Percentiles rank a stretch among this genome's conserved stretches.
Evolutionary conservation across 225 moss, liverwort and hornwort genomes (phyloP).

Genomic region (Climacium dendroides): DNA sequence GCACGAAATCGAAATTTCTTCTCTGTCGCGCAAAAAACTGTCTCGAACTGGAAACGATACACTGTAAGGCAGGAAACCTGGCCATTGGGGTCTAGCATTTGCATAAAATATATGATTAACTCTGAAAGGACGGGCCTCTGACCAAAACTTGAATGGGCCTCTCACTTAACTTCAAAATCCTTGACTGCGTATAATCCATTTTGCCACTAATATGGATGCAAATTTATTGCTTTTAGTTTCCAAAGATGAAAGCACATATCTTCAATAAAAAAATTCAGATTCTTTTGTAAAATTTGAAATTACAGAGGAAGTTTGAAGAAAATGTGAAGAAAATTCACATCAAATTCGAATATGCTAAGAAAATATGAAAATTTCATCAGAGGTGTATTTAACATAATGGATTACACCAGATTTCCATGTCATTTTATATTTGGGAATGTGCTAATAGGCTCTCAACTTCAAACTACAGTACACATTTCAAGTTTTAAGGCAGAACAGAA

Average conservation of each 20-base stretch:
- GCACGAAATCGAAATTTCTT: not conserved
- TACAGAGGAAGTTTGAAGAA: not conserved
- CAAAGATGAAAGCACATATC: not conserved
- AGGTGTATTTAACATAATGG: not conserved
- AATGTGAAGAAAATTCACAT: not conserved
- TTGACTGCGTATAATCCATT: not conserved
- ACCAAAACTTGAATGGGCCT: not conserved
- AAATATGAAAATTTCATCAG: not conserved
- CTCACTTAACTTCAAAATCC: not conserved
- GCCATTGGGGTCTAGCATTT: not conserved
- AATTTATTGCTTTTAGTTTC: not conserved
- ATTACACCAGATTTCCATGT: not conserved
- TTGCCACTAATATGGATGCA: not conserved
- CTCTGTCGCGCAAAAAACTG: not conserved
- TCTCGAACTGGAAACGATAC: not conserved
- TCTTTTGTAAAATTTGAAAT: not conserved
- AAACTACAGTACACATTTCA: not conserved
- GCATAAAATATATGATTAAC: not conserved
- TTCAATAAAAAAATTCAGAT: not conserved
- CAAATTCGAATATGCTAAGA: not conserved
- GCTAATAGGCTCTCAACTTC: not conserved
- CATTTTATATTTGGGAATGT: not conserved
- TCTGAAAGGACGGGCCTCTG: not conserved
- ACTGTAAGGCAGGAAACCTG: not conserved
- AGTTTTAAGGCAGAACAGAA: not conserved